A percentile compares a stretch with the other conserved stretches of the same genome.
phyloP scores from a whole-genome alignment of 2,329 filamentous ascomycete species.

The Zymoseptoria ardabiliae region DNA sequence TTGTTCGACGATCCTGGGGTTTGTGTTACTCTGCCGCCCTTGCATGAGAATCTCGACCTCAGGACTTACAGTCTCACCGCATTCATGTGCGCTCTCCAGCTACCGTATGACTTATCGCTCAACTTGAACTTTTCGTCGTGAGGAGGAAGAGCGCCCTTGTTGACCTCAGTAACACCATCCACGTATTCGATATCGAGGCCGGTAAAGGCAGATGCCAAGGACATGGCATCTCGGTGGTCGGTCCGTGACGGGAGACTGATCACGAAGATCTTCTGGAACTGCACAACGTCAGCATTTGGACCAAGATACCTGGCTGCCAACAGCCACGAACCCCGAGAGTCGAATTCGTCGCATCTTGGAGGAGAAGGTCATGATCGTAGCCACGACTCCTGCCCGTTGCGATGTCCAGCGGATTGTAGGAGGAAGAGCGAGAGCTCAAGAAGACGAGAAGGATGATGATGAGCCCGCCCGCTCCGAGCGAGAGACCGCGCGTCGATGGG shows the following conservation, averaged over 20 bases:
- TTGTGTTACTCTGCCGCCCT: conserved; percentile 21
- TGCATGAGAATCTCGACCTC: not conserved
- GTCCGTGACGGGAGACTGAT: conserved; percentile 45
- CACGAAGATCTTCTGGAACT: conserved; percentile 48
- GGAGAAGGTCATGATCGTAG: not conserved
- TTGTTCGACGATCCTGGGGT: conserved; percentile 28
- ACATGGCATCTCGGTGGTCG: conserved; percentile 47
- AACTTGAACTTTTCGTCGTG: conserved; percentile 1
- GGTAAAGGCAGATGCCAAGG: conserved; percentile 41
- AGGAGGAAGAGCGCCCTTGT: conserved; percentile 29
- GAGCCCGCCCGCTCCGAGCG: not conserved
- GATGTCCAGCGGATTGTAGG: not conserved
- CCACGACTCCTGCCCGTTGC: not conserved
- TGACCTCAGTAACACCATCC: conserved; percentile 37
- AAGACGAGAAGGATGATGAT: not conserved
- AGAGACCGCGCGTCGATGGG: not conserved
- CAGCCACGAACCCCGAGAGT: conserved; percentile 11
- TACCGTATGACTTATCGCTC: conserved; percentile 21
- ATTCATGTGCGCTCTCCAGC: conserved; percentile 25
- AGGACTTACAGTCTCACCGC: conserved; percentile 14
- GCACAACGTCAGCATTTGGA: conserved; percentile 1
- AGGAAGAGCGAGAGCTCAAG: not conserved
- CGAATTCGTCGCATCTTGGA: conserved; percentile 9
- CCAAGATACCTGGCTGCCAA: not conserved
- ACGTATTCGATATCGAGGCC: conserved; percentile 42